Base-by-base conservation (phyloP, 73 alveolate genomes). In the Stentor coeruleus region DNA sequence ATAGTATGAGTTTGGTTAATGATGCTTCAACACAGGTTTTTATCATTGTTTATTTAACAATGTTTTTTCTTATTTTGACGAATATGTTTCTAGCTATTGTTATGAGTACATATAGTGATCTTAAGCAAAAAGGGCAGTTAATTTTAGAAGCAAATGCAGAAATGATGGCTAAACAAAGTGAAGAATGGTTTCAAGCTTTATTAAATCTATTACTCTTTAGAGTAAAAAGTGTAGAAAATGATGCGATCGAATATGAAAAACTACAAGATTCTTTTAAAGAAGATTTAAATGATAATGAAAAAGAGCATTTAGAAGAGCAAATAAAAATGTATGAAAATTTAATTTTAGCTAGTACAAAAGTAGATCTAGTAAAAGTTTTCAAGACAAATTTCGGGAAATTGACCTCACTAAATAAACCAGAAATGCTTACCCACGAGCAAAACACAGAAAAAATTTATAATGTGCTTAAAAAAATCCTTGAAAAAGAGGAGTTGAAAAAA, bases 131-230 rank as follows among this genome's bases (percentile, higher is more conserved):
- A 76, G 80, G 76, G 26, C 86, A 87, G 35, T 28, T 81, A 0
- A 90, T 83, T 3, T 83, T 88, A 37, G 90, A 87, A 58, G 96
- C 93, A 2, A 83, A 72, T 84, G 91, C 96, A 33, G 80, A 58
- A 35, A 87, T 87, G 20, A 81, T 87, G 0, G 83, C 90, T 41
- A 59, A 80, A 42, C 90, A 90, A 2, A 86, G 90, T 2, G n/a
- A n/a, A n/a, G n/a, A n/a, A n/a, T n/a, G n/a, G n/a, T 85, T 84
- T 55, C 42, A 73, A 58, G 58, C 39, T 6, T 20, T 75, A 0
- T 20, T 36, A 14, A 75, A 75, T 37, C 38, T 75, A 38, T 20
- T 75, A 36, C 39, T 75, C 2, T 75, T 75, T 33, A 37, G 83
- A n/a, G 39, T n/a, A 0, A 75, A 39, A 2, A 40, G 39, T 2